Percentiles rank a stretch among this genome's conserved stretches.
These are phyloP conservation scores for Colletotrichum limetticola DNA, from an alignment of 2,329 filamentous ascomycete species.

Conservation along the genomic window DNA sequence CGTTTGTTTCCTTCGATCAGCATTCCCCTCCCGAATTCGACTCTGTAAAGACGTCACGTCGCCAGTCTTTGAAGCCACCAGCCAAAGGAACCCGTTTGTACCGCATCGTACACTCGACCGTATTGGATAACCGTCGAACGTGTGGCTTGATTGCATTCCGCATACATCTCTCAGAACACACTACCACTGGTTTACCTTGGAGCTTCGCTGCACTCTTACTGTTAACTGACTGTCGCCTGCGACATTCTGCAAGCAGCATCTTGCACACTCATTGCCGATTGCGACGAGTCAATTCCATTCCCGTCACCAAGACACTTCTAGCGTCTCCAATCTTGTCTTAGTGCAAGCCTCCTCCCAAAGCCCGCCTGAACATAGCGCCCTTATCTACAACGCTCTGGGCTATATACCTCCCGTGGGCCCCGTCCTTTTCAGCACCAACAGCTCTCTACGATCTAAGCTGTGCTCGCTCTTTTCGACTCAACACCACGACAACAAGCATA, in stretches of 20 bases:
- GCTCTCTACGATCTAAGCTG: background rate
- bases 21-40: background rate
- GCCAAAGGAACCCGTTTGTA: background rate
- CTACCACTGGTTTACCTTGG: slow-evolving; percentile 16
- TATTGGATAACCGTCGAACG: slow-evolving; percentile 10
- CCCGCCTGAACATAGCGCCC: background rate
- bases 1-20: slow-evolving; percentile 19
- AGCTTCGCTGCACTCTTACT: slow-evolving; percentile 16
- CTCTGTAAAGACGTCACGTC: slow-evolving; percentile 26
- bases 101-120: background rate
- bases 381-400: slow-evolving; percentile 27
- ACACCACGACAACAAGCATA: background rate
- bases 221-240: slow-evolving; percentile 4
- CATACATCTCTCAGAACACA: slow-evolving; percentile 28
- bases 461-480: background rate
- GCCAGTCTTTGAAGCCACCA: slow-evolving; percentile 10
- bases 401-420: slow-evolving; percentile 31
- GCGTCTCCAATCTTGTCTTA: slow-evolving; percentile 24
- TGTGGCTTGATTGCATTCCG: slow-evolving; percentile 34
- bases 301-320: slow-evolving; percentile 35
- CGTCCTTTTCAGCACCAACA: slow-evolving; percentile 6
- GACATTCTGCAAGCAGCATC: slow-evolving; percentile 34
- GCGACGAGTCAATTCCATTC: slow-evolving; percentile 36
- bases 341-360: slow-evolving; percentile 29
- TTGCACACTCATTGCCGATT: slow-evolving; percentile 25